Evolutionary conservation across 495 filamentous ascomycete species (phyloP), one percentile per base, ranked within the genome.

Genomic region (Copromyces sp.): DNA sequence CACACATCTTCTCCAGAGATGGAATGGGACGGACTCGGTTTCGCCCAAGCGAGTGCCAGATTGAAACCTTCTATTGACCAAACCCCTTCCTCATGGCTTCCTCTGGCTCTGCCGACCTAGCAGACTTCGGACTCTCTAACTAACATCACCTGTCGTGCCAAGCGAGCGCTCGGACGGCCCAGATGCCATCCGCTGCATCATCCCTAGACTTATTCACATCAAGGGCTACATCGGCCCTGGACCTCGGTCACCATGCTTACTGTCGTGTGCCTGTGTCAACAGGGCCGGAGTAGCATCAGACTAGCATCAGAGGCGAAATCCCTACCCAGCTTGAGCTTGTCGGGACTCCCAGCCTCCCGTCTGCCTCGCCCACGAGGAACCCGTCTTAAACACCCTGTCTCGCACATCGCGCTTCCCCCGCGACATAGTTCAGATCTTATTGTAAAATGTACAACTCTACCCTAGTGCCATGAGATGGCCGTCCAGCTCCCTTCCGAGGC

Each of bases 401-500:
- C 29, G 14, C 53, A 65, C 53, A 65, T 65, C 53, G 7, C 14
- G 14, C 53, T 17, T 16, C 32, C 53, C 29, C 16, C 35, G 53
- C 29, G 17, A 65, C 53, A 35, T 65, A 37, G 29, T 35, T 65
- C 14, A 37, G 53, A 65, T 65, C 53, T 65, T 65, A 35, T 65
- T 65, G 53, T 32, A 37, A 35, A 65, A 65, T 65, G 53, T 65
- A 32, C 53, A 35, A 17, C 29, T 35, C 29, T 17, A 65, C 29
- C 53, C 53, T 17, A 35, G 29, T 35, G 53, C 53, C 53, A 65
- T 65, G 53, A 65, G 37, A 84, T 84, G 83, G 80, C 76, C 61
- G 79, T 78, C 74, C 82, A 83, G 76, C 77, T 86, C 39, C 83
- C 83, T 3, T 68, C 74, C 68, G 82, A 78, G 59, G 85, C 82